phyloP scores from a whole-genome alignment of 2,329 filamentous ascomycete genomes.

The Chlorencoelia australis region DNA sequence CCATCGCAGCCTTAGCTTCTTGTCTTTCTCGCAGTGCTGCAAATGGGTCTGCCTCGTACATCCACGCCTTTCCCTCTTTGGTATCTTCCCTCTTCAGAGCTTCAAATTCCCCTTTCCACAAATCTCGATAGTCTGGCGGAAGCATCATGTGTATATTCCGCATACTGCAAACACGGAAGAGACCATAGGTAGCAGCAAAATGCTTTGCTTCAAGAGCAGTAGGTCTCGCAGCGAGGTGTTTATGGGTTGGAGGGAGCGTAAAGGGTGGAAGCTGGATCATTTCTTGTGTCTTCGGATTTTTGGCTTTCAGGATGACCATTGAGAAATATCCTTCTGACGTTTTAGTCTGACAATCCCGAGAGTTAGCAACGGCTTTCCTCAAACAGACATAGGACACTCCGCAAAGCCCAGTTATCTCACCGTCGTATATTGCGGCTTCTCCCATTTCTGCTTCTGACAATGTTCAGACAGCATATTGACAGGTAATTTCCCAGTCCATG shows the following conservation, averaged over 20 bases:
- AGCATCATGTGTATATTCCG: constrained; percentile 93
- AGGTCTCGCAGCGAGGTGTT: constrained; percentile 63
- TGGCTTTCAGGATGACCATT: constrained; percentile 66
- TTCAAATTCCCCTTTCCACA: constrained; percentile 86
- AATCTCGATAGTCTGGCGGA: constrained; percentile 75
- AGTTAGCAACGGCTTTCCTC: background rate
- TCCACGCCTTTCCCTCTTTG: constrained; percentile 70
- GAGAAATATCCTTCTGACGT: constrained; percentile 66
- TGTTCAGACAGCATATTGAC: constrained; percentile 90
- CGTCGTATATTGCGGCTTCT: constrained; percentile 83
- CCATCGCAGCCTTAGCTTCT: constrained; percentile 61
- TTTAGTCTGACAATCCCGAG: constrained; percentile 40
- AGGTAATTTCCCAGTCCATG: constrained; percentile 95
- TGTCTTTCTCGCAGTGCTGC: constrained; percentile 68
- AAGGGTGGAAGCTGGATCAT: constrained; percentile 67
- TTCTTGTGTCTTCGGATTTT: constrained; percentile 76
- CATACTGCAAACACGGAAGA: constrained; percentile 90
- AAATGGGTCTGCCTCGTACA: constrained; percentile 96
- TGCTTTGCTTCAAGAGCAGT: constrained; percentile 86
- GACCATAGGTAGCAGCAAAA: constrained; percentile 81
- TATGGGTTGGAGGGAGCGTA: constrained; percentile 66
- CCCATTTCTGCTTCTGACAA: constrained; percentile 94
- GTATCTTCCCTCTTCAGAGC: constrained; percentile 72
- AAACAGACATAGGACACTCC: background rate
- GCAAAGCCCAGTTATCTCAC: constrained; percentile 31